Percentiles rank a stretch among this genome's conserved stretches.
phyloP scores from a whole-genome alignment of 1,284 basidiomycete genomes.

The Marasmius oreades region DNA sequence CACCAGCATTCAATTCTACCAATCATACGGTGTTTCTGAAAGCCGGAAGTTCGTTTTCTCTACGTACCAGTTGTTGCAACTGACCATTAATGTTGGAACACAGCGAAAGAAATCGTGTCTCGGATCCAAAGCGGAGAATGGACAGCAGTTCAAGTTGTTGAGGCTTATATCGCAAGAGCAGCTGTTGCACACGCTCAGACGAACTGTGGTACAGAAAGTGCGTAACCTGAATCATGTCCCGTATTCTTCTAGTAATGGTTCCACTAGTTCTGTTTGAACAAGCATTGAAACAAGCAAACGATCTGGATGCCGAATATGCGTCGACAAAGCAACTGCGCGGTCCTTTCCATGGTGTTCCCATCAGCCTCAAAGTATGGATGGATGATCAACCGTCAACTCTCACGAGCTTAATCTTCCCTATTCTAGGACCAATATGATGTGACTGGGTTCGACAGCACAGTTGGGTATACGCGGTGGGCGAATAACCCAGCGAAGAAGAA shows the following conservation, averaged over 20 bases:
- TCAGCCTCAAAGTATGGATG: slow-evolving; percentile 48
- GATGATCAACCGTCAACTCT: neutral
- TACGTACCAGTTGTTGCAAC: neutral
- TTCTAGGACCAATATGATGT: slow-evolving; percentile 70
- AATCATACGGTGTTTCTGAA: slow-evolving; percentile 21
- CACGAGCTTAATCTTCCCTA: slow-evolving; percentile 20
- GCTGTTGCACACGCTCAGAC: slow-evolving; percentile 59
- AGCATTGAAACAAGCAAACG: slow-evolving; percentile 59
- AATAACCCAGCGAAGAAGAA: slow-evolving; percentile 55
- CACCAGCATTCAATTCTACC: slow-evolving; percentile 15
- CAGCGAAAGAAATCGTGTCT: slow-evolving; percentile 62
- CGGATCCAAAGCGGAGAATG: slow-evolving; percentile 58
- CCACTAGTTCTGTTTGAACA: slow-evolving; percentile 62
- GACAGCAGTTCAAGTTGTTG: slow-evolving; percentile 70
- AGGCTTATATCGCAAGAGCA: slow-evolving; percentile 71
- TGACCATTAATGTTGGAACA: neutral
- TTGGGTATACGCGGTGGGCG: slow-evolving; percentile 72
- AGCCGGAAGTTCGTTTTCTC: slow-evolving; percentile 24
- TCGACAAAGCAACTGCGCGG: slow-evolving; percentile 60
- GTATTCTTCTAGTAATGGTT: neutral
- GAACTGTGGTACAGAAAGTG: slow-evolving; percentile 80
- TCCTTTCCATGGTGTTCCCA: slow-evolving; percentile 79
- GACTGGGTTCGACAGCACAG: slow-evolving; percentile 60
- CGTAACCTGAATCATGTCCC: neutral
- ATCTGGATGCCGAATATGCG: slow-evolving; percentile 65